Evolutionary conservation across 2,329 filamentous ascomycete species (phyloP).

Genomic region (Raffaelea deltoideospora): DNA sequence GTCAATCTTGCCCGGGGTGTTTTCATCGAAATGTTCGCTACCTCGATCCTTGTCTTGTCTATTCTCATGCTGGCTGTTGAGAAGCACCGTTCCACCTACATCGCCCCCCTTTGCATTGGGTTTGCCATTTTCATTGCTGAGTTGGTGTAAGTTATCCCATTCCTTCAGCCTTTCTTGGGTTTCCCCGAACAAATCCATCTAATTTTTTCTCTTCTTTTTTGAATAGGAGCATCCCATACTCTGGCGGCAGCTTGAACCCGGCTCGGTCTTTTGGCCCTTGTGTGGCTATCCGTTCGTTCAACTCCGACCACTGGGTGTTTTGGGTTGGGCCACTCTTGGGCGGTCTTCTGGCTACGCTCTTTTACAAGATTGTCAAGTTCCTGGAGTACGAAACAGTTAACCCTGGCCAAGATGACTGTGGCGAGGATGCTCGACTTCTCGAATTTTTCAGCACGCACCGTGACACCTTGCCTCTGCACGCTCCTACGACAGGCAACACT

Average conservation of each 20-base stretch:
- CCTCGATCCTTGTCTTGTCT: constrained; percentile 45
- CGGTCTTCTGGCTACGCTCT: constrained; percentile 27
- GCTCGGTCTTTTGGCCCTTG: constrained; percentile 35
- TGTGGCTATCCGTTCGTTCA: constrained; percentile 24
- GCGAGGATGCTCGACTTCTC: constrained; percentile 13
- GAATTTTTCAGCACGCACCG: constrained; percentile 38
- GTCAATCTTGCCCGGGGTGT: constrained; percentile 40
- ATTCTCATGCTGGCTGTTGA: constrained; percentile 58
- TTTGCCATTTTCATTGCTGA: constrained; percentile 50
- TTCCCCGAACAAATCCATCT: not conserved
- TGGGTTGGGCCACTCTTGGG: constrained; percentile 38
- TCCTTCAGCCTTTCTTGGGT: no score
- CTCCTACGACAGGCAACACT: not conserved
- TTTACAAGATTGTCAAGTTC: constrained; percentile 34
- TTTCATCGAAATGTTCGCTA: constrained; percentile 54
- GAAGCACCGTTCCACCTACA: constrained; percentile 57
- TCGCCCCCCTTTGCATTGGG: constrained; percentile 60
- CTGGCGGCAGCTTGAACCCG: constrained; percentile 33
- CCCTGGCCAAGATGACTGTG: constrained; percentile 27
- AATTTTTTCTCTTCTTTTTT: not conserved
- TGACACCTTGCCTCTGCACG: not conserved
- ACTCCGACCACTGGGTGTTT: constrained; percentile 37
- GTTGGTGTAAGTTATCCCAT: constrained; percentile 16
- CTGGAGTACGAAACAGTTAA: constrained; percentile 37
- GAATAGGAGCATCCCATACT: constrained; percentile 24